phyloP scores from a whole-genome alignment of 2,329 filamentous ascomycete genomes.

The Pleurostoma richardsiae region DNA sequence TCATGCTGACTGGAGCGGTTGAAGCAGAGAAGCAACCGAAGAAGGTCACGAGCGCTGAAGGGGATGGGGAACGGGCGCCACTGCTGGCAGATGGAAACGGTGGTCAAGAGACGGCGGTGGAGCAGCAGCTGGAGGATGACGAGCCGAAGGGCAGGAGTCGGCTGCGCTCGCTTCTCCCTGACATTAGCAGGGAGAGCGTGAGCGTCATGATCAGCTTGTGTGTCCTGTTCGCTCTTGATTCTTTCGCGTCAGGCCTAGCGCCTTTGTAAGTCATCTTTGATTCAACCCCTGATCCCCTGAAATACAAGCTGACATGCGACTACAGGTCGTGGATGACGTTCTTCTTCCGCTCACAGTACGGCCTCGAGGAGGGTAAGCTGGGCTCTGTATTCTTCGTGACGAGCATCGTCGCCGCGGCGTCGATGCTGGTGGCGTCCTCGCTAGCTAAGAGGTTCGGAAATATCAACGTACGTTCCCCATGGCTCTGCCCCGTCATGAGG shows the following conservation, averaged over 20 bases:
- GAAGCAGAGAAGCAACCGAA: slow-evolving; percentile 20
- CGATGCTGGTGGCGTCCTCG: slow-evolving; percentile 47
- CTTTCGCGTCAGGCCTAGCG: slow-evolving; percentile 66
- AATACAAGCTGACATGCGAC: slow-evolving; percentile 15
- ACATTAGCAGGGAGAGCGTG: slow-evolving; percentile 52
- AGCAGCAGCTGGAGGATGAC: neutral
- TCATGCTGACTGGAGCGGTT: slow-evolving; percentile 34
- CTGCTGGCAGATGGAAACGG: neutral
- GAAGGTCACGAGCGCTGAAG: neutral
- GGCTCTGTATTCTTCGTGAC: slow-evolving; percentile 52
- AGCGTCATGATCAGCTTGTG: slow-evolving; percentile 56
- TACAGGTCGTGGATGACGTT: slow-evolving; percentile 52
- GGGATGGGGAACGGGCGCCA: neutral
- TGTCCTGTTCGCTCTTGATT: slow-evolving; percentile 63
- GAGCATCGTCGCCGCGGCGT: slow-evolving; percentile 43
- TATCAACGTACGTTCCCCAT: slow-evolving; percentile 54
- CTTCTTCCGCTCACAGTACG: slow-evolving; percentile 46
- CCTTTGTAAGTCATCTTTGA: slow-evolving; percentile 47
- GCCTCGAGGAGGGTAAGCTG: slow-evolving; percentile 41
- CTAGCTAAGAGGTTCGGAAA: slow-evolving; percentile 54
- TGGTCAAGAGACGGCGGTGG: neutral
- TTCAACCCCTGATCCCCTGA: neutral
- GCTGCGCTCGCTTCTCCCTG: slow-evolving; percentile 36
- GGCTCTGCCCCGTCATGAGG: no score
- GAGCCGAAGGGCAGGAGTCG: neutral